These are phyloP conservation scores for Dichotomopilus funicola DNA, from an alignment of 2,329 filamentous ascomycete species.

Conservation along the genomic window DNA sequence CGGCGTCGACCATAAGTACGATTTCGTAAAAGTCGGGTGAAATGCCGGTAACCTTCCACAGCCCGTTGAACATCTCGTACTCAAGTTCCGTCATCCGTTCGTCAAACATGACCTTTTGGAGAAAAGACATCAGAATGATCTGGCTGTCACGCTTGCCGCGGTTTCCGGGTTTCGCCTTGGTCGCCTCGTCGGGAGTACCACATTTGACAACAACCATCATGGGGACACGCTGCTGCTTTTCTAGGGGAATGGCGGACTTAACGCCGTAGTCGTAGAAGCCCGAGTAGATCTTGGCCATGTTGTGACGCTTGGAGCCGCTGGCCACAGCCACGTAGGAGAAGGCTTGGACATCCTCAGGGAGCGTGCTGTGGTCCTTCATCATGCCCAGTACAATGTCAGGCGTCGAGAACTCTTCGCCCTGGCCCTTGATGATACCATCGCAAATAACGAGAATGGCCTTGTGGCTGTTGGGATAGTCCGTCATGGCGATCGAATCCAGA, in stretches of 20 bases:
- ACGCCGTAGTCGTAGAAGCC: constrained; percentile 96
- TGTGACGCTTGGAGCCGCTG: constrained; percentile 93
- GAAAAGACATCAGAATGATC: constrained; percentile 98
- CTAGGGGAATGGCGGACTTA: constrained; percentile 67
- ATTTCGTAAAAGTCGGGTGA: constrained; percentile 97
- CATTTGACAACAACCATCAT: constrained; percentile 98
- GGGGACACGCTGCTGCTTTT: constrained; percentile 92
- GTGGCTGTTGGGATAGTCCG: constrained; percentile 98
- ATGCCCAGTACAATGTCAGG: constrained; percentile 86
- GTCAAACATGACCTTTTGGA: constrained; percentile 99
- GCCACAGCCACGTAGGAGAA: constrained; percentile 97
- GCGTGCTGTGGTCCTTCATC: constrained; percentile 85
- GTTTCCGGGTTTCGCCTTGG: constrained; percentile 84
- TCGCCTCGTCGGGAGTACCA: constrained; percentile 80
- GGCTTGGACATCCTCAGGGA: constrained; percentile 73
- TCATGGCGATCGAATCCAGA: constrained; percentile 91
- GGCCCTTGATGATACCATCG: constrained; percentile 94
- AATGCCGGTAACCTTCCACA: constrained; percentile 98
- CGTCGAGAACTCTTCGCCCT: constrained; percentile 79
- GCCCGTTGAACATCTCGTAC: constrained; percentile 98
- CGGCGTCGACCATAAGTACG: constrained; percentile 97
- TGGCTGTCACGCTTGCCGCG: constrained; percentile 98
- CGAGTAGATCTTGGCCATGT: constrained; percentile 98
- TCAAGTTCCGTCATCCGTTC: constrained; percentile 99
- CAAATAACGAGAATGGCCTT: constrained; percentile 95